phyloP scores from a whole-genome alignment of 1,139 yeast species.

The Trichomonascaceae sp. region DNA sequence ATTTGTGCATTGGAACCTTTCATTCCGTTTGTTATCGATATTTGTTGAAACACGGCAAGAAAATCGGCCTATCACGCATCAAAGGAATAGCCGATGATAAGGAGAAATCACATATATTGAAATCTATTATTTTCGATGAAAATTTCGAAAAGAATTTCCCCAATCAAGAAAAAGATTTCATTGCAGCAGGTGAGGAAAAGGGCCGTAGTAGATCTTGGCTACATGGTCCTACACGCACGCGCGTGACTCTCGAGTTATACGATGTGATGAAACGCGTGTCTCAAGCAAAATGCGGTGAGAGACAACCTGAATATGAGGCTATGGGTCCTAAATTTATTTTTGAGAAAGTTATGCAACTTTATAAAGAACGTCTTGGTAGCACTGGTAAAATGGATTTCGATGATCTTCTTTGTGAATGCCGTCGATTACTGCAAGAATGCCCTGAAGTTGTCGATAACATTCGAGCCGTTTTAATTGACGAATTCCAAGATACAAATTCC shows the following conservation, averaged over 20 bases:
- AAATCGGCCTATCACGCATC: conserved; percentile 40
- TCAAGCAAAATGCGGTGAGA: conserved; percentile 3
- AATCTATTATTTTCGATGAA: conserved; percentile 7
- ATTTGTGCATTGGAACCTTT: conserved; percentile 72
- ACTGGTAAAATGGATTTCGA: conserved; percentile 67
- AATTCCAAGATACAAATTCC: conserved; percentile 85
- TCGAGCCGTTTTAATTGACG: conserved; percentile 80
- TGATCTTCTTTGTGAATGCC: conserved; percentile 61
- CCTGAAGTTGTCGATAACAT: conserved; percentile 46
- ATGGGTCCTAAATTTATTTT: background rate
- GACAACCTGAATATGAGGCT: background rate
- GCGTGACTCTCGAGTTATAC: background rate
- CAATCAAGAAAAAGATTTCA: background rate
- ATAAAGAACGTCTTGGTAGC: conserved; percentile 44
- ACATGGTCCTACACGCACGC: background rate
- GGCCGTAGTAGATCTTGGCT: background rate
- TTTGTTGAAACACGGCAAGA: conserved; percentile 50
- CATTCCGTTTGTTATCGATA: conserved; percentile 71
- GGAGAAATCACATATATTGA: conserved; percentile 49
- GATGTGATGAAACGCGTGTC: conserved; percentile 1
- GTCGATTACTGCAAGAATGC: conserved; percentile 41
- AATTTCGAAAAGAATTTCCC: background rate
- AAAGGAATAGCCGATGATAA: conserved; percentile 62
- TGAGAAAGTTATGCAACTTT: conserved; percentile 24
- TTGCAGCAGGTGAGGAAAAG: background rate